These are phyloP conservation scores for Senecio squalidus DNA, from an alignment of 140 eudicot species.

Conservation along the genomic window DNA sequence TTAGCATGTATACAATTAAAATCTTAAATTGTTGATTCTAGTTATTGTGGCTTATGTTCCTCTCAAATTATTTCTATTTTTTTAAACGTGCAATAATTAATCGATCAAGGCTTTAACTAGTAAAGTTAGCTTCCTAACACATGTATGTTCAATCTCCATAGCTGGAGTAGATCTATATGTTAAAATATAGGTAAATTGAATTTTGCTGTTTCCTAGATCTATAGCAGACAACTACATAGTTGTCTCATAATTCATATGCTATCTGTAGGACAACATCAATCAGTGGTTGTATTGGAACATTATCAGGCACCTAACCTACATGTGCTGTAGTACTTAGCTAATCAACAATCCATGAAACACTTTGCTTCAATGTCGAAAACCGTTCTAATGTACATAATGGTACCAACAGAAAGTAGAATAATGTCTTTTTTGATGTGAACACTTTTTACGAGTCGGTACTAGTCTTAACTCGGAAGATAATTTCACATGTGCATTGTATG, in stretches of 20 bases:
- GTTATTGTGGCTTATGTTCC: neutral
- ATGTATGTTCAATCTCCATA: slow-evolving; percentile 3
- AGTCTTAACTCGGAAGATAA: neutral
- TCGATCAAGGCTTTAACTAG: neutral
- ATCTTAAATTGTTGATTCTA: neutral
- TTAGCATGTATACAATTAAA: neutral
- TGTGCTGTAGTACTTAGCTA: neutral
- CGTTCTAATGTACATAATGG: neutral
- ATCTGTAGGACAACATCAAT: no score
- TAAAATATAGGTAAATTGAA: neutral
- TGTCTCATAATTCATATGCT: no score
- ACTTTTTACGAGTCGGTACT: neutral
- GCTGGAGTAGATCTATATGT: slow-evolving; percentile 11
- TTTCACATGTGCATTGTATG: slow-evolving; percentile 17
- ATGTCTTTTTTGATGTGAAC: neutral
- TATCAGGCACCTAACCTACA: no score
- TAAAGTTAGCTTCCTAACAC: slow-evolving; percentile 1
- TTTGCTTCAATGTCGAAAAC: neutral
- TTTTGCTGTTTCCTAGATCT: slow-evolving; percentile 17
- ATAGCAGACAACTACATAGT: neutral
- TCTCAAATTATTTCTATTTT: neutral
- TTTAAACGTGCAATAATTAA: no score
- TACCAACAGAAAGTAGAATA: slow-evolving; percentile 10
- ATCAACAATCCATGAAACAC: neutral
- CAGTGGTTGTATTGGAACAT: no score